Evolutionary conservation across 495 filamentous ascomycete species (phyloP).

Genomic region (Corynascus novoguineensis): DNA sequence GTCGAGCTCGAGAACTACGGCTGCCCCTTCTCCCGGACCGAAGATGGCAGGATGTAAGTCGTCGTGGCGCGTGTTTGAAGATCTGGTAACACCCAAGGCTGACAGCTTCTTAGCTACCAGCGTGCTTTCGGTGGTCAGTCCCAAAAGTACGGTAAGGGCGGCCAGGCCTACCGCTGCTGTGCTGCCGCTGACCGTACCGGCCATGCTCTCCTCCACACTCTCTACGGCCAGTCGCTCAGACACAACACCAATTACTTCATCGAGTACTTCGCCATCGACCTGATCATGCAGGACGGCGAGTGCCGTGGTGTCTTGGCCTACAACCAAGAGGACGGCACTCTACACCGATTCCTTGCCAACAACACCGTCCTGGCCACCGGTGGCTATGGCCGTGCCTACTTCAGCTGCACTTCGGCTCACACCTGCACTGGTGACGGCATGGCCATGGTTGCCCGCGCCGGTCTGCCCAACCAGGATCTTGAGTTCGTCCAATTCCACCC

Average conservation of each 20-base stretch:
- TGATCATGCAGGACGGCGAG: slow-evolving; percentile 94
- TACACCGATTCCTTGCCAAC: slow-evolving; percentile 91
- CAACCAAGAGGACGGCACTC: slow-evolving; percentile 96
- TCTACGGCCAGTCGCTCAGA: slow-evolving; percentile 93
- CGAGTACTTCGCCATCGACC: slow-evolving; percentile 93
- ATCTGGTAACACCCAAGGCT: slow-evolving; percentile 6
- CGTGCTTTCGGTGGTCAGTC: slow-evolving; percentile 97
- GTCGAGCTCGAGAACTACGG: slow-evolving; percentile 97
- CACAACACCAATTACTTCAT: slow-evolving; percentile 99
- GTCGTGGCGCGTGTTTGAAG: too few species aligned
- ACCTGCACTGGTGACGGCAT: slow-evolving; percentile 98
- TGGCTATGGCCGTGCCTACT: slow-evolving; percentile 95
- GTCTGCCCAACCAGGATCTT: slow-evolving; percentile 96
- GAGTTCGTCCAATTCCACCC: slow-evolving; percentile 99
- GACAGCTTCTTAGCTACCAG: slow-evolving; percentile 58
- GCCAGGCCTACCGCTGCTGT: slow-evolving; percentile 94
- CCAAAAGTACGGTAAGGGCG: slow-evolving; percentile 89
- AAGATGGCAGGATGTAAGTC: slow-evolving; percentile 83
- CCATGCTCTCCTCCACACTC: slow-evolving; percentile 92
- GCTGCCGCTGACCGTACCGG: slow-evolving; percentile 93
- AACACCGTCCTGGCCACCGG: slow-evolving; percentile 95
- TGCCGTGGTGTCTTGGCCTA: slow-evolving; percentile 95
- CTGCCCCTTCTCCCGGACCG: slow-evolving; percentile 94
- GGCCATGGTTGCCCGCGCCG: slow-evolving; percentile 97
- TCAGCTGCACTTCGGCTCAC: slow-evolving; percentile 94